These are phyloP conservation scores for Leishmania aethiopica DNA, from an alignment of 208 protist species.

Conservation along the genomic window DNA sequence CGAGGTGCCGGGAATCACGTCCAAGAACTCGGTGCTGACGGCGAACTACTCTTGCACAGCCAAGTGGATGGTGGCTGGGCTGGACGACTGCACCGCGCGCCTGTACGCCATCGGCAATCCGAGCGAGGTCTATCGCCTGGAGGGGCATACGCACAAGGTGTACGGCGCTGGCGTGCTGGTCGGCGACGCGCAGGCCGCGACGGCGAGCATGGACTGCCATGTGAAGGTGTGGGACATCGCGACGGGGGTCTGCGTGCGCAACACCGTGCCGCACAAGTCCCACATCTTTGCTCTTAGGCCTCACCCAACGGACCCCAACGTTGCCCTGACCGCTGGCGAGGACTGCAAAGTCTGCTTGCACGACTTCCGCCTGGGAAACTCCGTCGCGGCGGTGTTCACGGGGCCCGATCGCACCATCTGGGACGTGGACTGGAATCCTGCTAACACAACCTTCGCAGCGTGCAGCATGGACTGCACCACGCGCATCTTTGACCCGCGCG, in stretches of 20 bases:
- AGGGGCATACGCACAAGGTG: slow-evolving; percentile 63
- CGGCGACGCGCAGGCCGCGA: slow-evolving; percentile 38
- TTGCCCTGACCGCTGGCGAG: slow-evolving; percentile 58
- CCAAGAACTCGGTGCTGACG: slow-evolving; percentile 25
- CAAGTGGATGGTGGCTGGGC: slow-evolving; percentile 33
- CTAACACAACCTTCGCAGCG: slow-evolving; percentile 40
- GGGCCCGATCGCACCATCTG: slow-evolving; percentile 73
- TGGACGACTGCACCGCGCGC: slow-evolving; percentile 37
- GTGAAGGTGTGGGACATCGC: slow-evolving; percentile 65
- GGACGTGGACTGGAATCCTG: slow-evolving; percentile 47
- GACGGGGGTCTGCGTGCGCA: slow-evolving; percentile 34
- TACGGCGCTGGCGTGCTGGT: slow-evolving; percentile 51
- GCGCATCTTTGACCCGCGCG: slow-evolving; percentile 68
- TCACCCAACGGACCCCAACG: slow-evolving; percentile 35
- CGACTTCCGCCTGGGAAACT: slow-evolving; percentile 57
- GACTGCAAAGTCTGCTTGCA: slow-evolving; percentile 58
- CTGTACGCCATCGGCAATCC: slow-evolving; percentile 32
- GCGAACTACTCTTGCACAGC: slow-evolving; percentile 27
- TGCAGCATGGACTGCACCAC: slow-evolving; percentile 71
- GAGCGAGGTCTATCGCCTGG: slow-evolving; percentile 25
- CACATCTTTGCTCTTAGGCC: slow-evolving; percentile 63
- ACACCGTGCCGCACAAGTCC: slow-evolving; percentile 35
- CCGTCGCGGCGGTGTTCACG: slow-evolving; percentile 43
- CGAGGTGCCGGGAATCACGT: slow-evolving; percentile 17
- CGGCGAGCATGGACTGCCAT: slow-evolving; percentile 60